phyloP scores from a whole-genome alignment of 495 filamentous ascomycete species.

The Penicillium robsamsonii region DNA sequence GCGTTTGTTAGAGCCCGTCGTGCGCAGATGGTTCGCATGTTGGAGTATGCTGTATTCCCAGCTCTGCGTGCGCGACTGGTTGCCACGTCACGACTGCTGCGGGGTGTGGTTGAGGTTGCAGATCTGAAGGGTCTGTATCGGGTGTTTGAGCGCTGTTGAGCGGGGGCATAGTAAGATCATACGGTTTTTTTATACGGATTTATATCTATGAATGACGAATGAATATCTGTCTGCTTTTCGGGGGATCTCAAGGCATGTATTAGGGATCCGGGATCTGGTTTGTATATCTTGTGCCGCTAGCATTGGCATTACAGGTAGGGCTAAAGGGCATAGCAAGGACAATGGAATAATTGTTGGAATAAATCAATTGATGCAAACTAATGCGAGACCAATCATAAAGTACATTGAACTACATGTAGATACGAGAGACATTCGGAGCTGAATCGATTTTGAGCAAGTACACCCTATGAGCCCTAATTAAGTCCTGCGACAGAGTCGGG shows the following conservation, averaged over 20 bases:
- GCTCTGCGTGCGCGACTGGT: conserved; percentile 80
- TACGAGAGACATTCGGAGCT: too few species aligned
- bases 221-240: neutral
- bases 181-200: neutral
- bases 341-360: too few species aligned
- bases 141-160: conserved; percentile 94
- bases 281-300: neutral
- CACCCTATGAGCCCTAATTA: too few species aligned
- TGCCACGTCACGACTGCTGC: conserved; percentile 75
- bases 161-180: neutral
- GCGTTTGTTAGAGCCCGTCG: conserved; percentile 59
- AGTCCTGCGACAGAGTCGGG: too few species aligned
- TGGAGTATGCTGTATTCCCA: conserved; percentile 88
- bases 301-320: too few species aligned
- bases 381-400: too few species aligned
- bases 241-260: neutral
- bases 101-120: conserved; percentile 82
- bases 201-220: conserved; percentile 4
- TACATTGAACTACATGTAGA: too few species aligned
- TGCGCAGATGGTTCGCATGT: conserved; percentile 60
- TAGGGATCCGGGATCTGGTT: neutral
- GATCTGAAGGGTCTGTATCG: conserved; percentile 92
- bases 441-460: too few species aligned
- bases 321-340: too few species aligned
- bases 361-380: too few species aligned